A percentile compares a stretch with the other conserved stretches of the same genome.
These are phyloP conservation scores for Spizellomyces punctatus DNA, from an alignment of 192 early-diverging fungal species.

Conservation along the genomic window DNA sequence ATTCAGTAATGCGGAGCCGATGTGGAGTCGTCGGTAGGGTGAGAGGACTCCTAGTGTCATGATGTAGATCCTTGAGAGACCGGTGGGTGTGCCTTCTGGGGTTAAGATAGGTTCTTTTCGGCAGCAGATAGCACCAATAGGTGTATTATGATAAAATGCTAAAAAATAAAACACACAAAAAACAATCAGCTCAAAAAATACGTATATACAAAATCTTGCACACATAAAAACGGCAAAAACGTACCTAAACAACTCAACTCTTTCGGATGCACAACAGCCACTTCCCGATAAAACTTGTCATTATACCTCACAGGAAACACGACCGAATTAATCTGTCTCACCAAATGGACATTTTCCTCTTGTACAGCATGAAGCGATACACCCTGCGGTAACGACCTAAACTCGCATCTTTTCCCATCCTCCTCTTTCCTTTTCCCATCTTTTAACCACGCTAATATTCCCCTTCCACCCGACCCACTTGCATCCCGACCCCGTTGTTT, in stretches of 20 bases:
- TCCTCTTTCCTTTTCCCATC: no score
- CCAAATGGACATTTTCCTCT: slow-evolving; percentile 62
- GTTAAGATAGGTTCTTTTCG: slow-evolving; percentile 57
- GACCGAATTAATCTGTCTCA: slow-evolving; percentile 72
- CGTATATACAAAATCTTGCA: slow-evolving; percentile 4
- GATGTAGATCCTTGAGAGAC: slow-evolving; percentile 68
- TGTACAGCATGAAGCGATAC: slow-evolving; percentile 10
- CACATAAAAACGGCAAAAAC: neutral
- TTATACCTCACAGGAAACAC: slow-evolving; percentile 90
- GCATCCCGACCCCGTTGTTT: no score
- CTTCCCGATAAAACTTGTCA: slow-evolving; percentile 74
- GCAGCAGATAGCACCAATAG: slow-evolving; percentile 86
- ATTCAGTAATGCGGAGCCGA: slow-evolving; percentile 61
- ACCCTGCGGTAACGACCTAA: neutral
- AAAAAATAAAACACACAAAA: slow-evolving; percentile 6
- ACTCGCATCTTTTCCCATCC: no score
- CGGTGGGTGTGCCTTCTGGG: neutral
- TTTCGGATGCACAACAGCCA: slow-evolving; percentile 38
- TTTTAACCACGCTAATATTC: no score
- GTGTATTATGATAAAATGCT: slow-evolving; percentile 69
- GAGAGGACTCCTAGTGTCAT: slow-evolving; percentile 92
- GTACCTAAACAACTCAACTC: slow-evolving; percentile 40
- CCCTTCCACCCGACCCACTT: no score
- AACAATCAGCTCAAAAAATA: neutral
- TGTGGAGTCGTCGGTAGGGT: slow-evolving; percentile 70